Percentiles rank a stretch among this genome's conserved stretches.
These are phyloP conservation scores for Myxozyma nipponensis DNA, from an alignment of 805 yeast species.

Conservation along the genomic window DNA sequence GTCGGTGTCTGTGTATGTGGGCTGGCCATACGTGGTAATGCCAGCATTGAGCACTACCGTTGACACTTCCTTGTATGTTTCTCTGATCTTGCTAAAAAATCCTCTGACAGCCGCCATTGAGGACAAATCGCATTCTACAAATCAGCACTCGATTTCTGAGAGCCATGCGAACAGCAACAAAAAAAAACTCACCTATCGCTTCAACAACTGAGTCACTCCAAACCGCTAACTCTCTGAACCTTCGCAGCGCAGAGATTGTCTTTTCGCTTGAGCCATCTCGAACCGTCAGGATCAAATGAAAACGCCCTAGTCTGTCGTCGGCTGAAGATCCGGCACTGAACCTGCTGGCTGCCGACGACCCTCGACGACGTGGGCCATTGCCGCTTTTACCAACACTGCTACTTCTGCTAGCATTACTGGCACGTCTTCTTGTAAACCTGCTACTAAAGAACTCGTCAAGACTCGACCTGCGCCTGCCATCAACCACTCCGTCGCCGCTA, in stretches of 20 bases:
- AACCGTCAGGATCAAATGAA: constrained; percentile 16
- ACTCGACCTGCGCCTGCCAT: too few relatives aligned
- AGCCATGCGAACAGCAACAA: neutral
- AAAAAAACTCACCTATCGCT: too few relatives aligned
- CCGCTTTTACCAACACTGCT: neutral
- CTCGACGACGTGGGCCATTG: neutral
- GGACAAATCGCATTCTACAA: constrained; percentile 20
- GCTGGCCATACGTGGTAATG: constrained; percentile 24
- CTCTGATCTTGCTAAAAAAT: constrained; percentile 27
- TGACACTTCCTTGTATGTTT: constrained; percentile 23
- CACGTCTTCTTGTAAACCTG: neutral
- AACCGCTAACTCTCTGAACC: constrained; percentile 13
- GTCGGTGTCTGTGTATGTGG: constrained; percentile 20
- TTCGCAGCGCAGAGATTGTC: constrained; percentile 8
- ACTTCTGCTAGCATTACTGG: neutral
- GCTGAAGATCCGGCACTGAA: constrained; percentile 1
- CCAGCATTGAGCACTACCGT: constrained; percentile 24
- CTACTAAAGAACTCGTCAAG: neutral
- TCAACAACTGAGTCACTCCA: constrained; percentile 21
- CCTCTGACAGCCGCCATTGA: constrained; percentile 12
- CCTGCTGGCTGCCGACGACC: constrained; percentile 3
- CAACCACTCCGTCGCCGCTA: neutral
- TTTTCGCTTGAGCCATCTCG: constrained; percentile 21
- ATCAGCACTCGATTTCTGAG: neutral
- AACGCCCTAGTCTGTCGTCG: too few relatives aligned